Base-by-base conservation (phyloP, 2,329 filamentous ascomycete species). In the Ceratocystis smalleyi region DNA sequence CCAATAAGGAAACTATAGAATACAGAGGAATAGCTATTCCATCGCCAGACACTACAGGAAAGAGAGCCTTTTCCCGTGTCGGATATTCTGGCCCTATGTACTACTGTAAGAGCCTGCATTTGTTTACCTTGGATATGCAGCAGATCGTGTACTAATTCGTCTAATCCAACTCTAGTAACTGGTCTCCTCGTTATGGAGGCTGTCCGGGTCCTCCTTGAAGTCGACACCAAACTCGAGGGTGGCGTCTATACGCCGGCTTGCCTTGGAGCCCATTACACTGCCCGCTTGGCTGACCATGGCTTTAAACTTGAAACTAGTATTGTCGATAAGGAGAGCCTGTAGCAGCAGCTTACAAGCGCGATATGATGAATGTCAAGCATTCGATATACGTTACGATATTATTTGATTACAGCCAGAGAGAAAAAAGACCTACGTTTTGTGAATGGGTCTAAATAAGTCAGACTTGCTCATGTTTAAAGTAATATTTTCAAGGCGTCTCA, bases 171-270 rank as follows among this genome's bases (percentile, higher is more conserved):
- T 27, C 8, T 47, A 86, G 83, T 89, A 62, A 90, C 87, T 3
- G 88, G 80, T 0, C 70, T 84, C 19, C 77, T 86, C 32, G 70
- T 88, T 15, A 79, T 80, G 1, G 79, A 89, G 69, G 87, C 81
- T 12, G 87, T 86, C 3, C 74, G 81, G 47, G 83, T 83, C 0
- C 75, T 91, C 40, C 74, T 90, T 17, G 77, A 86, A 65, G 84
- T 87, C 47, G 78, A 84, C 15, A 74, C 82, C 12, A 73, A 78
- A 43, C 74, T 89, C 12, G 77, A 77, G 1, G 87, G 87, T 19
- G 88, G 87, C 2, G 75, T 89, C 27, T 82, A 88, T 67, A 91
- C 88, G 1, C 84, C 88, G 0, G 85, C 87, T 0, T 87, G 82
- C 63, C 75, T 91, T 1, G 88, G 88, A 0, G 83, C 86, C 68